Conservation (phyloP, 2,329 filamentous ascomycete genomes). For the Ophidiomyces ophidiicola region DNA sequence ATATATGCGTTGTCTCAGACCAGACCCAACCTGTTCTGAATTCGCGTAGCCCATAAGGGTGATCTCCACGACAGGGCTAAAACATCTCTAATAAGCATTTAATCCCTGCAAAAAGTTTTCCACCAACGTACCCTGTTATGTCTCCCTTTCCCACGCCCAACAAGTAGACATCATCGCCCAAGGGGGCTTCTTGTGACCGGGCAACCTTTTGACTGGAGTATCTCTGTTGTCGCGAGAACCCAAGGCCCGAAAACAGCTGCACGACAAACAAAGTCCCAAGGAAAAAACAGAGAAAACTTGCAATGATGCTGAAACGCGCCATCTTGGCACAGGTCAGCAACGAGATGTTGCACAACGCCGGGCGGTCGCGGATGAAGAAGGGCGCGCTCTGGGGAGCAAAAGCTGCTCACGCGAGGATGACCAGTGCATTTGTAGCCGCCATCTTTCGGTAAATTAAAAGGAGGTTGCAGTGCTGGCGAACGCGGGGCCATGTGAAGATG, state of each 20-base stretch:
- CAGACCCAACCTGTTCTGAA: constrained; percentile 66
- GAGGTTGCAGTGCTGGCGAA: too few relatives aligned
- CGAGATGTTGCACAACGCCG: background rate
- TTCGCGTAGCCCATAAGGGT: constrained; percentile 89
- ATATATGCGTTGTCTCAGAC: constrained; percentile 75
- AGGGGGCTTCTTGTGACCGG: constrained; percentile 15
- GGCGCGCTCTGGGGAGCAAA: background rate
- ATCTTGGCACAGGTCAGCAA: constrained; percentile 3
- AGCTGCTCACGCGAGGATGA: background rate
- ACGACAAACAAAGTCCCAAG: constrained; percentile 8
- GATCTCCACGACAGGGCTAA: constrained; percentile 71
- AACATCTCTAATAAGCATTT: constrained; percentile 3
- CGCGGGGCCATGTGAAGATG: too few relatives aligned
- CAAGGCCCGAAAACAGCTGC: constrained; percentile 1
- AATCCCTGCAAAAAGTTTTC: background rate
- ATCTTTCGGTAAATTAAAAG: too few relatives aligned
- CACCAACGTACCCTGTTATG: constrained; percentile 49
- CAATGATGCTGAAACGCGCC: constrained; percentile 8
- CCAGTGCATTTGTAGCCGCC: background rate
- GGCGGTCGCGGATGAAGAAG: too few relatives aligned
- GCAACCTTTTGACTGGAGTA: constrained; percentile 9
- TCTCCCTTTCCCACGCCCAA: constrained; percentile 60
- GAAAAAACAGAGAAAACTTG: constrained; percentile 8
- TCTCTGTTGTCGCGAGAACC: constrained; percentile 1
- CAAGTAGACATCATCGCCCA: constrained; percentile 42